phyloP scores from a whole-genome alignment of 176 grass and related monocot species.

The Oryza coarctata region DNA sequence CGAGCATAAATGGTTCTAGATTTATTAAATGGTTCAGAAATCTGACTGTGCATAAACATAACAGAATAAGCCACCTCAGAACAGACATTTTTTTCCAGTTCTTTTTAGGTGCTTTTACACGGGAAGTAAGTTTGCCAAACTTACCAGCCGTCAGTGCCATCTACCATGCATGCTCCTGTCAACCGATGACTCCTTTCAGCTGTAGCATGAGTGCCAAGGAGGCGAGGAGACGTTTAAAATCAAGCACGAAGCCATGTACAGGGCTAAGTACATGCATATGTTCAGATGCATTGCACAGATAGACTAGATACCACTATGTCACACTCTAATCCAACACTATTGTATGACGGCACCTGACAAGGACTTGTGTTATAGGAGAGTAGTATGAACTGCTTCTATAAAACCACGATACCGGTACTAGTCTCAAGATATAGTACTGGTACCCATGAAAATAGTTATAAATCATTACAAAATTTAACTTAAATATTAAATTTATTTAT shows the following conservation, averaged over 20 bases:
- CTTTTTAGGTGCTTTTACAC: background rate
- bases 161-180: background rate
- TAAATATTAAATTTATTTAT: no score
- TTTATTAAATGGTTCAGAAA: no score
- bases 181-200: background rate
- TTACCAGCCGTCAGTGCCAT: background rate
- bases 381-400: no score
- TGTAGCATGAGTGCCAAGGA: background rate
- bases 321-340: no score
- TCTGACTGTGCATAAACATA: no score
- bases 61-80: background rate
- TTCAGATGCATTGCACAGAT: conserved; percentile 32
- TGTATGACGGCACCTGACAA: no score
- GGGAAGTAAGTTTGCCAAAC: background rate
- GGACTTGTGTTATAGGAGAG: no score
- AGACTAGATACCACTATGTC: background rate
- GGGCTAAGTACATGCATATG: background rate
- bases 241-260: background rate
- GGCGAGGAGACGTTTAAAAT: background rate
- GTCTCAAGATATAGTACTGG: no score
- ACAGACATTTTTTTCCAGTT: background rate
- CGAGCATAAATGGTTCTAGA: no score
- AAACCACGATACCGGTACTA: no score
- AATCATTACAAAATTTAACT: no score
- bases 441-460: no score